Base-by-base conservation (phyloP, 495 filamentous ascomycete genomes). In the Bombardia bombarda region DNA sequence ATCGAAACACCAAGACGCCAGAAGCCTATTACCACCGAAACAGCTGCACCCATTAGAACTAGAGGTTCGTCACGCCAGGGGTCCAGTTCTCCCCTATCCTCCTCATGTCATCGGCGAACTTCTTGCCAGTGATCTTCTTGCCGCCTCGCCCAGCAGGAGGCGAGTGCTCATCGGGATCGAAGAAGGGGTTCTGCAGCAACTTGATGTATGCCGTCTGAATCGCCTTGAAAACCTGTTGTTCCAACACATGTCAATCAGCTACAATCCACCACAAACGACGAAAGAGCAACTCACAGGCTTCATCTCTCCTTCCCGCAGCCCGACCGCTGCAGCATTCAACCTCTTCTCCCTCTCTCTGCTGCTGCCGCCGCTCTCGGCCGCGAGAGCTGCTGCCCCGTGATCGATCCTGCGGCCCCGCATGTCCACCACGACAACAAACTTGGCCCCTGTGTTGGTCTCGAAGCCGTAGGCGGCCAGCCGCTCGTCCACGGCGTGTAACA, bases 381-480 rank as follows among this genome's bases (percentile, higher is more conserved):
- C 60, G 49, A 35, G 52, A 22, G 44, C 51, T 40, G 37, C 46
- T 38, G 31, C 55, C 35, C 30, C 43, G 42, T 49, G 47, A 34
- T 74, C 56, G 7, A 55, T 35, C 14, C 58, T 31, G 17, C 72
- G 64, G 1, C 89, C 89, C 38, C 83, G 74, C 69, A 93, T 80
- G 60, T 97, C 92, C 12, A 97, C 83, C 1, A 95, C 78, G 30
- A 87, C 78, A 22, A 96, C 78, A 50, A 98, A 77, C 60, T 86
- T 89, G 22, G 90, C 79, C 5, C 90, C 90, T 5, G 93, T 97
- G 60, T 94, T 96, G n/a, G 92, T 97, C 56, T 95, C 72, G 79
- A 86, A 97, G 46, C 92, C 92, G 69, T 96, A 98, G 43, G 83
- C 79, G 14, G 88, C 87, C 17, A 97, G 69, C 9, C 87, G 78